phyloP scores from a whole-genome alignment of 495 filamentous ascomycete species.

The Annulohypoxylon bovei region DNA sequence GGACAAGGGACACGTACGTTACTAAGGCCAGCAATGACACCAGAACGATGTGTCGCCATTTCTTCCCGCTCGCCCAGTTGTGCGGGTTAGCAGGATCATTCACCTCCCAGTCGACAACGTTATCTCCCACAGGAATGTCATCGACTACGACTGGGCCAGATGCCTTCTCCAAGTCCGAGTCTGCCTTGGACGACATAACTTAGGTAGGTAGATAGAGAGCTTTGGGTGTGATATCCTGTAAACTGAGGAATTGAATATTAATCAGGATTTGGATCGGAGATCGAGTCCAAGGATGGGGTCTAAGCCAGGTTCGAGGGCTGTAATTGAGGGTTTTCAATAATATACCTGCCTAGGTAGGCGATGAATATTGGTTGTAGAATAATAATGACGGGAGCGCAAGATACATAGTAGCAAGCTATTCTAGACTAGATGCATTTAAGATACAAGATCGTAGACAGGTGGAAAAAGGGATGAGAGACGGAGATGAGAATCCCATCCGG shows the following conservation, averaged over 20 bases:
- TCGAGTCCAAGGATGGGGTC: not conserved
- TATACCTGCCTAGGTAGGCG: not conserved
- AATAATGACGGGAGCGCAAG: not conserved
- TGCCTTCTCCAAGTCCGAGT: constrained; percentile 1
- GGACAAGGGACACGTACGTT: constrained; percentile 5
- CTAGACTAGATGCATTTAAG: not conserved
- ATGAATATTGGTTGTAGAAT: not conserved
- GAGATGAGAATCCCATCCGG: not conserved
- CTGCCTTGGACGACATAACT: not conserved
- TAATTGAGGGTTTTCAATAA: not conserved
- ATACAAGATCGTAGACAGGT: not conserved
- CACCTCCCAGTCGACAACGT: not conserved
- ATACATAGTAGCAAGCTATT: not conserved
- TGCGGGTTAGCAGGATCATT: constrained; percentile 16
- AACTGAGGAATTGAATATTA: not conserved
- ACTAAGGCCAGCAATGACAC: constrained; percentile 13
- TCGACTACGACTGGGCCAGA: not conserved
- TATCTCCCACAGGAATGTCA: not conserved
- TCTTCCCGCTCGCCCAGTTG: constrained; percentile 19
- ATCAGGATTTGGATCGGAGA: not conserved
- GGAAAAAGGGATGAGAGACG: not conserved
- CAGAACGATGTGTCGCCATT: constrained; percentile 21
- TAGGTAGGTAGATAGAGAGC: not conserved
- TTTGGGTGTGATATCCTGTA: not conserved
- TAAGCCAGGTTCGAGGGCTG: not conserved